A percentile compares a stretch with the other conserved stretches of the same genome.
Evolutionary conservation across 139 green algal genomes (phyloP).

Genomic region (Limnomonas spitsbergensis): DNA sequence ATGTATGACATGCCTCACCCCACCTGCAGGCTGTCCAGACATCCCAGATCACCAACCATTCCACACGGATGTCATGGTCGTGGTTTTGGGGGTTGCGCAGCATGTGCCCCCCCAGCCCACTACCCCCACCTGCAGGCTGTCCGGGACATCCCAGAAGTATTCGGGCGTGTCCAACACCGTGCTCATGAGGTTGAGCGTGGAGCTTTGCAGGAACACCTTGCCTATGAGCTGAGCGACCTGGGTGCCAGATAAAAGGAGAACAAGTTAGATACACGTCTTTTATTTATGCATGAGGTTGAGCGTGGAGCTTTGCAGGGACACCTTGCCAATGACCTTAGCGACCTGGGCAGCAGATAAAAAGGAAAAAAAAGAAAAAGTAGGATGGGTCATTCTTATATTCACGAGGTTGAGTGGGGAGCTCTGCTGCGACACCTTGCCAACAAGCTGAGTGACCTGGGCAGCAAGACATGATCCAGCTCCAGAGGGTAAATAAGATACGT

Average conservation of each 20-base stretch:
- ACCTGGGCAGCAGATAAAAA: slow-evolving; percentile 25
- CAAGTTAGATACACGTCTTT: background rate
- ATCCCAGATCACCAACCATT: slow-evolving; percentile 59
- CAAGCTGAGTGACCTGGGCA: too few species aligned
- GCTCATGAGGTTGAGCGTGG: slow-evolving; percentile 63
- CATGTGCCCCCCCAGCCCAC: slow-evolving; percentile 85
- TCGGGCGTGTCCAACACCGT: slow-evolving; percentile 70
- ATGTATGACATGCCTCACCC: too few species aligned
- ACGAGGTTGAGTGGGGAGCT: too few species aligned
- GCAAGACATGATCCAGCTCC: too few species aligned
- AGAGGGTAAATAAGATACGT: too few species aligned
- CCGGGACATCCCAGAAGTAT: slow-evolving; percentile 74
- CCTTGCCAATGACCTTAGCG: slow-evolving; percentile 69
- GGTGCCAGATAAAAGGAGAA: too few species aligned
- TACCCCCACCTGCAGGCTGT: slow-evolving; percentile 71
- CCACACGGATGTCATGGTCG: slow-evolving; percentile 42
- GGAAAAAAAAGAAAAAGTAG: too few species aligned
- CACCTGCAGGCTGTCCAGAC: too few species aligned
- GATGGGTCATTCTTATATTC: background rate
- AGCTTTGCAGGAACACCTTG: slow-evolving; percentile 69
- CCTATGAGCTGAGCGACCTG: slow-evolving; percentile 70
- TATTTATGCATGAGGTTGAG: slow-evolving; percentile 44
- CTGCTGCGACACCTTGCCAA: too few species aligned
- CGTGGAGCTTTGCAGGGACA: slow-evolving; percentile 67
- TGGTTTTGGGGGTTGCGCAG: slow-evolving; percentile 59